phyloP scores from a whole-genome alignment of 108 stramenopile genomes.

The Licmophora abbreviata region DNA sequence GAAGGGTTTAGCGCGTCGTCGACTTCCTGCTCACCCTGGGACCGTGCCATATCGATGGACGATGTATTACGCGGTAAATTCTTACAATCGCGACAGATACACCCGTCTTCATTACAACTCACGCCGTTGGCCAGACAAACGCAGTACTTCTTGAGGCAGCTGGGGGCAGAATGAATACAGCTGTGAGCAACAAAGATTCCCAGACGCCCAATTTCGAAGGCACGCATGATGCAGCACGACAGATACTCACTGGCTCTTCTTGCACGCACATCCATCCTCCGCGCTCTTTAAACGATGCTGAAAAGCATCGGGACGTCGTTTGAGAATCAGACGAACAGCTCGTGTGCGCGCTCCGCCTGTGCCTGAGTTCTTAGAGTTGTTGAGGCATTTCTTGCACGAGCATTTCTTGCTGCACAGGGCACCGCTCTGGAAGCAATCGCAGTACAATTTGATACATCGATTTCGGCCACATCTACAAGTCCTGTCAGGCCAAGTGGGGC shows the following conservation, averaged over 20 bases:
- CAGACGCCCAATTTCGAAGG: too few relatives aligned
- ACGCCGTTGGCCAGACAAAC: constrained; percentile 33
- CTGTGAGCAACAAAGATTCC: too few relatives aligned
- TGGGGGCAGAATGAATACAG: constrained; percentile 10
- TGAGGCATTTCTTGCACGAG: constrained; percentile 43
- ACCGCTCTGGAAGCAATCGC: constrained; percentile 56
- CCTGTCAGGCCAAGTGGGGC: background rate
- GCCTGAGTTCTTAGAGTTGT: constrained; percentile 19
- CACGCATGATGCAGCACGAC: too few relatives aligned
- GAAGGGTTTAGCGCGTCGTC: too few relatives aligned
- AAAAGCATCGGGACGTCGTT: constrained; percentile 50
- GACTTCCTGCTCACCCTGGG: too few relatives aligned
- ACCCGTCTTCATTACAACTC: constrained; percentile 25
- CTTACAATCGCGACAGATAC: too few relatives aligned
- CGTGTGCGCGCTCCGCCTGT: constrained; percentile 30
- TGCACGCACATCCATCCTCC: constrained; percentile 46
- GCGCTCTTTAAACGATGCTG: constrained; percentile 22
- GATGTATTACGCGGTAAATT: too few relatives aligned
- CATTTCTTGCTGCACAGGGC: constrained; percentile 35
- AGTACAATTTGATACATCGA: constrained; percentile 49
- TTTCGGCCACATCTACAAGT: constrained; percentile 27
- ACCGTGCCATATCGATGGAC: too few relatives aligned
- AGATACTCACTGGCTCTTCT: constrained; percentile 46
- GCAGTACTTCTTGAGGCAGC: constrained; percentile 67
- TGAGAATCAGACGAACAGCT: constrained; percentile 37